Base-by-base conservation (phyloP, 2,329 filamentous ascomycete species). In the Leptographium lundbergii region DNA sequence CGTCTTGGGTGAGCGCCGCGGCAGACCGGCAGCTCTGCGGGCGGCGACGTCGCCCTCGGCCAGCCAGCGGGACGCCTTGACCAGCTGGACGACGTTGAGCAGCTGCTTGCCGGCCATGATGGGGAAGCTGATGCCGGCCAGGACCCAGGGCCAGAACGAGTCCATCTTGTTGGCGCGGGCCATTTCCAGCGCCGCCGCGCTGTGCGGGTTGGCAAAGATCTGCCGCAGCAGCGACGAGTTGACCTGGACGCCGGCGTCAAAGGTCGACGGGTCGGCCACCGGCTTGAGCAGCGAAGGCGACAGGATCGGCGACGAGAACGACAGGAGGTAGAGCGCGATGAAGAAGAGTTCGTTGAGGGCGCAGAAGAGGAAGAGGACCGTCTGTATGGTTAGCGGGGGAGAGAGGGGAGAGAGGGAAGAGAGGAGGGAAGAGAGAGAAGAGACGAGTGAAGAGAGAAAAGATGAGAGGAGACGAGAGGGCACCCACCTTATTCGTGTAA, bases 311-410 rank as follows among this genome's bases (percentile, higher is more conserved):
- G 89, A 95, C 60, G 89, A 95, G 79, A 99, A 99, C 67, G 91
- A 96, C 61, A 99, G 86, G 58, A 99, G 87, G 76, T 99, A 99
- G 62, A 99, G 84, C 34, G 90, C 91, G 70, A 99, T 96, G 80
- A 99, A 99, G 81, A 96, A 99, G 64, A 91, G 75, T 74, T 99
- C 94, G 73, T 99, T 99, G 65, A 95, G 75, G 60, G 84, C 80
- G 77, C 94, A 99, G 74, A 90, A 89, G 62, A 89, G 74, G 76
- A 99, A 99, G 50, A 99, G 81, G 53, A 99, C 91, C 58, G 79
- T 87, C 92, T 61, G 51, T 7, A 6, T 2, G 6, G 24, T 51
- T 27, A 51, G 48, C 5, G 36, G 36, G 34, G 10, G 36, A n/a
- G n/a, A n/a, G 36, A 17, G 36, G 17, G 13, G 13, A 39, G 36